A percentile compares a stretch with the other conserved stretches of the same genome.
These are phyloP conservation scores for Solanum ossicruentum DNA, from an alignment of 257 asterid genomes.

Conservation along the genomic window DNA sequence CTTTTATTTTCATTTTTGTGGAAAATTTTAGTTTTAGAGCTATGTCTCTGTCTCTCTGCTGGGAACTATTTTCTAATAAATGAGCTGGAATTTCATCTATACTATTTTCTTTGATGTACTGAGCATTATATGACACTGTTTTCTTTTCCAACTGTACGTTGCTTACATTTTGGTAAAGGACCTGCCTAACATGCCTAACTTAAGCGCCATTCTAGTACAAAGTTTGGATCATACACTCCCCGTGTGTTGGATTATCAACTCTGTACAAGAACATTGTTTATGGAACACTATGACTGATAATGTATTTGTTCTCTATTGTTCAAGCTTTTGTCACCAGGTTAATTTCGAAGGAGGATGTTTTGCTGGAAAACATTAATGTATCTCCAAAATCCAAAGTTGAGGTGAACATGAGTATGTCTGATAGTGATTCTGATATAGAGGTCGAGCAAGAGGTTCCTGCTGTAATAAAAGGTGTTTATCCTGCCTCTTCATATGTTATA, in stretches of 20 bases:
- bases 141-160: neutral
- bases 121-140: neutral
- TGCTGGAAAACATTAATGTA: slow-evolving; percentile 32
- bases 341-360: slow-evolving; percentile 16
- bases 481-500: neutral
- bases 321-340: slow-evolving; percentile 65
- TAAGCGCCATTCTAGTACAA: neutral
- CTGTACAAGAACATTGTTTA: neutral
- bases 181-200: neutral
- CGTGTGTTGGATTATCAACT: neutral
- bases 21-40: neutral
- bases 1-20: neutral
- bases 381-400: slow-evolving; percentile 56
- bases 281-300: neutral
- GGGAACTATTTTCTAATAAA: neutral
- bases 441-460: slow-evolving; percentile 20
- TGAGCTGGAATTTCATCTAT: neutral
- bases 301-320: neutral
- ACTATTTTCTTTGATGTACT: neutral
- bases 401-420: slow-evolving; percentile 29
- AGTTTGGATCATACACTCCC: neutral
- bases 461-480: neutral
- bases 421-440: slow-evolving; percentile 33
- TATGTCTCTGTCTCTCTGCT: neutral
- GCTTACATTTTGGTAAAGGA: neutral